Evolutionary conservation across 352 stramenopile genomes (phyloP).

Genomic region (Blastocystis sp.): DNA sequence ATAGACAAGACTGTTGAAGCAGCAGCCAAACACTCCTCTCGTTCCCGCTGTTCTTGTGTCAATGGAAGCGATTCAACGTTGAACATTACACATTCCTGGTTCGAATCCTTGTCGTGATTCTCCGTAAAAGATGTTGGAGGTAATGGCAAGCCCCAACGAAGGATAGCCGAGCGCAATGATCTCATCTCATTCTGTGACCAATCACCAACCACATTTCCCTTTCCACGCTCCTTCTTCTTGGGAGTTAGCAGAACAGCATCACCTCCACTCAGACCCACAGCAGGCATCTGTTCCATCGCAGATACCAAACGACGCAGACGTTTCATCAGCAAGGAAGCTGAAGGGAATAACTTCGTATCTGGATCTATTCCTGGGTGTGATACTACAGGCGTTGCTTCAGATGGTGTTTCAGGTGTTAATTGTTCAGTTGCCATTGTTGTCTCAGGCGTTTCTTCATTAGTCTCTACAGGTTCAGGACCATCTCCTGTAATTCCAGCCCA

Average conservation of each 20-base stretch:
- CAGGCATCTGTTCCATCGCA: neutral
- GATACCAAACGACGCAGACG: slow-evolving; percentile 12
- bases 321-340: slow-evolving; percentile 4
- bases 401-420: neutral
- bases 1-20: neutral
- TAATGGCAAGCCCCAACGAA: slow-evolving; percentile 41
- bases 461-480: neutral
- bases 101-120: neutral
- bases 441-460: neutral
- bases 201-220: slow-evolving; percentile 1
- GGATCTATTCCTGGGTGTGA: neutral
- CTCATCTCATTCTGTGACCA: slow-evolving; percentile 34
- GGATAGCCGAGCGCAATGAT: neutral
- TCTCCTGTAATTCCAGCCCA: slow-evolving; percentile 20
- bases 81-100: neutral
- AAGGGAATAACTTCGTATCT: slow-evolving; percentile 33
- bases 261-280: neutral
- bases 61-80: neutral
- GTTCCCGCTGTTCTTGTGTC: neutral
- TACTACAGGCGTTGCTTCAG: neutral
- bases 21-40: neutral
- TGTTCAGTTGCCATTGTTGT: neutral
- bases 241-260: neutral
- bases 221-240: neutral
- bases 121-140: neutral